These are phyloP conservation scores for Amylocystis lapponica DNA, from an alignment of 768 basidiomycete species.

Conservation along the genomic window DNA sequence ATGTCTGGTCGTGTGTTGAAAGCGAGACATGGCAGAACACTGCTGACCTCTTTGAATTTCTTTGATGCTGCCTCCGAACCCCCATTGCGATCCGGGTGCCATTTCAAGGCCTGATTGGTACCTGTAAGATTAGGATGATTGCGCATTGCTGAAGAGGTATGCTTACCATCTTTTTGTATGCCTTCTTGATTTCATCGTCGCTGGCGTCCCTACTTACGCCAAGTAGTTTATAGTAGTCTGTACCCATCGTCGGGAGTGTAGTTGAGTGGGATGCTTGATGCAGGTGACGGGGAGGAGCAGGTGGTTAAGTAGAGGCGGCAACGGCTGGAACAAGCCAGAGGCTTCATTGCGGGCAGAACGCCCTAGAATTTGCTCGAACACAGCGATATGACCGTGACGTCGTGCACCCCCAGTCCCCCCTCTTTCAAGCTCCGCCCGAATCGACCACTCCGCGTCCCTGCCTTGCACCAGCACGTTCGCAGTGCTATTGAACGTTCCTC, in stretches of 20 bases:
- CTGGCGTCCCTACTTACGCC: conserved; percentile 67
- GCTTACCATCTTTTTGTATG: conserved; percentile 88
- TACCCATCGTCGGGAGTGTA: conserved; percentile 53
- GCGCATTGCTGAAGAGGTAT: no score
- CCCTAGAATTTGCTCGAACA: no score
- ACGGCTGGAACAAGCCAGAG: conserved; percentile 4
- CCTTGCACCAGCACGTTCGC: no score
- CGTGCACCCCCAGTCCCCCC: no score
- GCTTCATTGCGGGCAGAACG: no score
- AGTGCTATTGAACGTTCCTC: no score
- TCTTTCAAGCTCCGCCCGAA: no score
- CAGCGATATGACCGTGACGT: no score
- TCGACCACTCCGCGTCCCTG: no score
- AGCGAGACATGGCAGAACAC: neutral
- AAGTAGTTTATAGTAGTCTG: conserved; percentile 85
- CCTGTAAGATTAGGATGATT: neutral
- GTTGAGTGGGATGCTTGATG: no score
- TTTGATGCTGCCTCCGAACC: conserved; percentile 80
- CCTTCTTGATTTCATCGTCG: conserved; percentile 89
- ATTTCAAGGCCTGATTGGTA: conserved; percentile 67
- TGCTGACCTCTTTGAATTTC: conserved; percentile 84
- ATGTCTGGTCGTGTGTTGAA: no score
- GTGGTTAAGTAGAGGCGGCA: neutral
- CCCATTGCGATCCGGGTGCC: conserved; percentile 90
- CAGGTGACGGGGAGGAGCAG: no score